A percentile compares a stretch with the other conserved stretches of the same genome.
Conservation (phyloP, 1,284 basidiomycete genomes). For the Ceratobasidium sp. region DNA sequence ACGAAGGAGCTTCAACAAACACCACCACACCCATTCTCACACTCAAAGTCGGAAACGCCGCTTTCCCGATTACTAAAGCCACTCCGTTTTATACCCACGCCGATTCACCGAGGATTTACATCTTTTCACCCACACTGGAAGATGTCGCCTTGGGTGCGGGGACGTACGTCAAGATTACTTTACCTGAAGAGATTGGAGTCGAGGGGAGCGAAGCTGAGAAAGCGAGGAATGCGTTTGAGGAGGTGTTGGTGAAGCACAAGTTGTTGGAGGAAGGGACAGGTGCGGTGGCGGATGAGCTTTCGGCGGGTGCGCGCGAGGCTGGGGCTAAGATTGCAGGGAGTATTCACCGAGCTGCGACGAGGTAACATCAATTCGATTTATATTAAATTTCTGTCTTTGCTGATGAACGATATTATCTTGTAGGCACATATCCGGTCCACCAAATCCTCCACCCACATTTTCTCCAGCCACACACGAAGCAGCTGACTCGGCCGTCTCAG, state of each 20-base stretch:
- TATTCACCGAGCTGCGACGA: slow-evolving; percentile 10
- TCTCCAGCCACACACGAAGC: slow-evolving; percentile 28
- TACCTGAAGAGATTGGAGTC: slow-evolving; percentile 15
- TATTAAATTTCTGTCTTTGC: not conserved
- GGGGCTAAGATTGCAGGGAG: not conserved
- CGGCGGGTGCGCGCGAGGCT: slow-evolving; percentile 23
- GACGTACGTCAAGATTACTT: slow-evolving; percentile 38
- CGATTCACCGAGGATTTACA: slow-evolving; percentile 32
- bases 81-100: slow-evolving; percentile 34
- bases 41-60: slow-evolving; percentile 37
- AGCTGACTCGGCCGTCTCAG: slow-evolving; percentile 38
- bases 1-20: not conserved
- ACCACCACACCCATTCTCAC: slow-evolving; percentile 17
- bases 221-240: slow-evolving; percentile 21
- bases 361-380: not conserved
- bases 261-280: slow-evolving; percentile 28
- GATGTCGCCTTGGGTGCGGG: slow-evolving; percentile 30
- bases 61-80: slow-evolving; percentile 33
- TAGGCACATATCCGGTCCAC: slow-evolving; percentile 29
- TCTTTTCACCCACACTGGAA: slow-evolving; percentile 26
- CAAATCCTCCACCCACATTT: slow-evolving; percentile 15
- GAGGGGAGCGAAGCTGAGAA: slow-evolving; percentile 29
- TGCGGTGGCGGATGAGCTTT: slow-evolving; percentile 27
- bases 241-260: slow-evolving; percentile 26
- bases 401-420: not conserved